Evolutionary conservation across 495 filamentous ascomycete species (phyloP).

Genomic region (Penicillium nucicola): DNA sequence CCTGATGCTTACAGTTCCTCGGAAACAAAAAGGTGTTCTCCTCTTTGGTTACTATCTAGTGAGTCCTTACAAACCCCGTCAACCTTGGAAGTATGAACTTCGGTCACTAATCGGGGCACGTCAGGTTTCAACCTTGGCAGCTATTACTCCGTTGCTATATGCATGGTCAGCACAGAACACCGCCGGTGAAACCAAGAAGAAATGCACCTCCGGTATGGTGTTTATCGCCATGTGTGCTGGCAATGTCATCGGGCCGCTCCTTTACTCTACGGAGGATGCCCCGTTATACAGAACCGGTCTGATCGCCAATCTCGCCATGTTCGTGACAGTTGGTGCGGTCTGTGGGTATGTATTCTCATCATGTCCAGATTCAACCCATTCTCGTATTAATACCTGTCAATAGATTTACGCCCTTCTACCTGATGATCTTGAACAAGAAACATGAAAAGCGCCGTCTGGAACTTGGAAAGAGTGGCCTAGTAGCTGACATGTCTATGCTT

Average conservation of each 20-base stretch:
- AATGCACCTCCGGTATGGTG: conserved; percentile 22
- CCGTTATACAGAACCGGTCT: conserved; percentile 23
- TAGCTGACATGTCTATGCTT: conserved; percentile 22
- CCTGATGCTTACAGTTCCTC: conserved; percentile 20
- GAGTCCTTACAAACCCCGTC: no score
- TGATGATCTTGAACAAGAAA: conserved; percentile 44
- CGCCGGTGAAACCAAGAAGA: conserved; percentile 27
- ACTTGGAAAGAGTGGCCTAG: conserved; percentile 22
- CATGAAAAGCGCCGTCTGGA: conserved; percentile 42
- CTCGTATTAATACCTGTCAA: not conserved
- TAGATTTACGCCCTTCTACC: conserved; percentile 34
- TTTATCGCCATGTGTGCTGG: conserved; percentile 24
- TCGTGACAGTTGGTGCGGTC: conserved; percentile 17
- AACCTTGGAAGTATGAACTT: no score
- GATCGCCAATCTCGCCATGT: conserved; percentile 26
- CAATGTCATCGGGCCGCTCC: conserved; percentile 24
- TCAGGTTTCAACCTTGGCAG: conserved; percentile 23
- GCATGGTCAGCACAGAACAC: conserved; percentile 31
- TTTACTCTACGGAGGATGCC: conserved; percentile 21
- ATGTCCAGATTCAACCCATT: not conserved
- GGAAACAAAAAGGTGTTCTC: conserved; percentile 22
- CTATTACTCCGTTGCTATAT: conserved; percentile 25
- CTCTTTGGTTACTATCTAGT: conserved; percentile 28
- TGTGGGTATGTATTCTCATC: conserved; percentile 18
- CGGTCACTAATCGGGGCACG: not conserved